Base-by-base conservation (phyloP, 164 flowering plant species). In the Cinnamomum micranthum region DNA sequence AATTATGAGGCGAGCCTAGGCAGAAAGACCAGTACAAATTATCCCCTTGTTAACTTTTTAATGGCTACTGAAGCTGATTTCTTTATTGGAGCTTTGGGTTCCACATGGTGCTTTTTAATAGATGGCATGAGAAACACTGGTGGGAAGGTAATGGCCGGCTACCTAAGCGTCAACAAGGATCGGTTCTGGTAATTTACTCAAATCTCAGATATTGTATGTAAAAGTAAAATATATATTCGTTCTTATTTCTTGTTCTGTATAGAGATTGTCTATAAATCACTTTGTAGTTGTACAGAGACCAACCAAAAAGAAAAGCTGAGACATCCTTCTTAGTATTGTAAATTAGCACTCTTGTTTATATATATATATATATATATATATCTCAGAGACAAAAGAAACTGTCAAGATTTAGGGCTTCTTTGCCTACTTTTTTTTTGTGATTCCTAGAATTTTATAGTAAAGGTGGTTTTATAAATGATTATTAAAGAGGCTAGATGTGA, bases 101-200 rank as follows among this genome's bases (percentile, higher is more conserved):
- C 99, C 2, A 92, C 99, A 7, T 95, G 99, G 99, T 91, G 97
- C 79, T 92, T 80, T 78, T 93, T 93, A 65, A 93, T 95, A 24
- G 99, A 95, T 72, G 94, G 99, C 25, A 95, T 95, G 99, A 88
- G 98, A 75, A 95, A 91, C 71, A 91, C 93, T 1, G 95, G 93
- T 17, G 93, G 93, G 20, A 90, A 90, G 79, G 96, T 88, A 50
- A 89, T 88, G 93, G 85, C 91, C 23, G 93, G 96, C 50, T 91
- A 89, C 76, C 80, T 90, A 65, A 90, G 96, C 31, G 96, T 91
- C 51, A 91, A 91, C 78, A 90, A 85, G 76, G 96, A 91, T 50
- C 77, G 93, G 28, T 91, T 91, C 77, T 91, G 93, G 96, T 91
- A 87, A 23, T 13, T 23, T 19, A 31, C 10, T 28, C 47, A 4